A percentile compares a stretch with the other conserved stretches of the same genome.
Conservation (phyloP, 441 rosid species). For the Gossypium davidsonii region DNA sequence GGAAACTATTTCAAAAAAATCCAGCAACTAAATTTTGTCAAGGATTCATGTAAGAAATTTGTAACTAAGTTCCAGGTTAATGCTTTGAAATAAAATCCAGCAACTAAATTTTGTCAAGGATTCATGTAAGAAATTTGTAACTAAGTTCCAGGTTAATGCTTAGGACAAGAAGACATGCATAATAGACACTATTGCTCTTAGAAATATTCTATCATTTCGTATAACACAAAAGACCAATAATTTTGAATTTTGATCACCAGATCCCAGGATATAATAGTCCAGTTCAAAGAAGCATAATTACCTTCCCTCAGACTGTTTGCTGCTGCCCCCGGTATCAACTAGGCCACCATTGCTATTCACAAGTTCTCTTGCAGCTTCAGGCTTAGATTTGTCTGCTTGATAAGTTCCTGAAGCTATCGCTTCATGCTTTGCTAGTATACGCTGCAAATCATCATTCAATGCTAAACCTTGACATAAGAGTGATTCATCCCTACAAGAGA, state of each 20-base stretch:
- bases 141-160: background rate
- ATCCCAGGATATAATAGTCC: background rate
- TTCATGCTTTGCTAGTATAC: conserved; percentile 82
- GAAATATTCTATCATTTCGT: background rate
- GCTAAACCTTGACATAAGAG: conserved; percentile 86
- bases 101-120: background rate
- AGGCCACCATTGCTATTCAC: conserved; percentile 56
- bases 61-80: background rate
- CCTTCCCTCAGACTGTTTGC: conserved; percentile 47
- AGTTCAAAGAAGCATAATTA: conserved; percentile 24
- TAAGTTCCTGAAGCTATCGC: conserved; percentile 69
- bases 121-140: background rate
- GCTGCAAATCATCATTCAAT: conserved; percentile 95
- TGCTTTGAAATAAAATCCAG: too few relatives aligned
- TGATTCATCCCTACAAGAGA: conserved; percentile 71
- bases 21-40: background rate
- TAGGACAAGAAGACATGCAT: background rate
- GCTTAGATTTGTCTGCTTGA: conserved; percentile 44
- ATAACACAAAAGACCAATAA: background rate
- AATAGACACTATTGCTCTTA: background rate
- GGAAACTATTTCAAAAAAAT: background rate
- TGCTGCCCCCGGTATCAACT: conserved; percentile 62
- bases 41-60: conserved; percentile 2
- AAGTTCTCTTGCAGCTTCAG: conserved; percentile 49
- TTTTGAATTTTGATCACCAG: background rate